phyloP scores from a whole-genome alignment of 305 asterid species.

The Ilex paraguariensis region DNA sequence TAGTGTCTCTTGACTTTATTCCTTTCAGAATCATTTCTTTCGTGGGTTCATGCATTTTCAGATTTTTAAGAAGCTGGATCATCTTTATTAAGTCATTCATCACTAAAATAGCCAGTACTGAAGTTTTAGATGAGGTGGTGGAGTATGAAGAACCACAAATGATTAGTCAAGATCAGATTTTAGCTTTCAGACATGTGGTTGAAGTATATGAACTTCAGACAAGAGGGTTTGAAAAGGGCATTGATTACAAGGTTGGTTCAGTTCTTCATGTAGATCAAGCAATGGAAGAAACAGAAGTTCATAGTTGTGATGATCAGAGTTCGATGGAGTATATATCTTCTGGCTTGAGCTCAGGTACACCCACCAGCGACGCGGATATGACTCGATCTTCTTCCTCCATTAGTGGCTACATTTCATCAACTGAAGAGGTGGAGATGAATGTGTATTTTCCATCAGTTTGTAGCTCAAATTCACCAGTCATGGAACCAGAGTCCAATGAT shows the following conservation, averaged over 20 bases:
- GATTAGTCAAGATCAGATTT: no score
- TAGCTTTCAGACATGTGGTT: background rate
- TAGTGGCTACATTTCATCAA: background rate
- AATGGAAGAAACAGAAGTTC: background rate
- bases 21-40: slow-evolving; percentile 12
- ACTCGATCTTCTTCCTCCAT: background rate
- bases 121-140: background rate
- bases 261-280: no score
- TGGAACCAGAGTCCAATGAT: background rate
- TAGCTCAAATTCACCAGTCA: slow-evolving; percentile 9
- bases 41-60: background rate
- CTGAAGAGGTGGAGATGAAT: background rate
- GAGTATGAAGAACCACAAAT: no score
- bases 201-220: background rate
- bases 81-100: background rate
- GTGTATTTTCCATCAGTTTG: slow-evolving; percentile 12
- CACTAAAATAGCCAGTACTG: background rate
- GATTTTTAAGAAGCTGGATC: background rate
- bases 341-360: background rate
- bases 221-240: background rate
- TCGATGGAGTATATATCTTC: background rate
- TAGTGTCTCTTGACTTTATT: slow-evolving; percentile 3
- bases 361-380: background rate
- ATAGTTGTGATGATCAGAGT: background rate
- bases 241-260: no score